Conservation (phyloP, 73 alveolate genomes). For the Blepharisma japonicum region DNA sequence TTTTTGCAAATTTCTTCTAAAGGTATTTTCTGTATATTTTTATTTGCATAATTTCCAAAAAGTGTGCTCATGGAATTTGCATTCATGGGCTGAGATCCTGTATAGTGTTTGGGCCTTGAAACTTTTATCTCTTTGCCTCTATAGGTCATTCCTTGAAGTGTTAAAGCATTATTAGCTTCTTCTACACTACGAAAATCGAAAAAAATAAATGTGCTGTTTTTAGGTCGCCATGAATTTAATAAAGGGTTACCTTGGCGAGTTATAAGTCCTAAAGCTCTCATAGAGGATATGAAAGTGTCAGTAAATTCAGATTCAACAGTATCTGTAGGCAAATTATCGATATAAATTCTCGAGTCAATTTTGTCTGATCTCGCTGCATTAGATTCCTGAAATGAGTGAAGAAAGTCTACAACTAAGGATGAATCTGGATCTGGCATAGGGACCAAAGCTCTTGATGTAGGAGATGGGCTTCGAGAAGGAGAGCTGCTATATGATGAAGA, state of each 20-base stretch:
- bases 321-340: background rate
- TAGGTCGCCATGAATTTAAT: background rate
- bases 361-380: constrained; percentile 10
- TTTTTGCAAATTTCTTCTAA: background rate
- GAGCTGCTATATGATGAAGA: constrained; percentile 8
- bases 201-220: background rate
- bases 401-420: background rate
- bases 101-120: constrained; percentile 77
- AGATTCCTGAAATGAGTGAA: background rate
- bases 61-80: background rate
- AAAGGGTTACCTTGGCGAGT: constrained; percentile 17
- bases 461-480: background rate
- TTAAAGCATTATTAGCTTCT: constrained; percentile 81
- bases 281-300: background rate
- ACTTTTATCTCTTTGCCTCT: constrained; percentile 66
- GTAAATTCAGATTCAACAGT: background rate
- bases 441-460: background rate
- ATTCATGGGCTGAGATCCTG: constrained; percentile 27
- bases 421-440: constrained; percentile 30
- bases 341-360: constrained; percentile 5
- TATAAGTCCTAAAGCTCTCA: background rate
- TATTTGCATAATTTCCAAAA: background rate
- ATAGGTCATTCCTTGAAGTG: constrained; percentile 60
- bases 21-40: background rate
- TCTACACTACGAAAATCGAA: constrained; percentile 80